Evolutionary conservation across 192 early-diverging fungal genomes (phyloP), one percentile per base, ranked within the genome.

Genomic region (Coemansia sp.): DNA sequence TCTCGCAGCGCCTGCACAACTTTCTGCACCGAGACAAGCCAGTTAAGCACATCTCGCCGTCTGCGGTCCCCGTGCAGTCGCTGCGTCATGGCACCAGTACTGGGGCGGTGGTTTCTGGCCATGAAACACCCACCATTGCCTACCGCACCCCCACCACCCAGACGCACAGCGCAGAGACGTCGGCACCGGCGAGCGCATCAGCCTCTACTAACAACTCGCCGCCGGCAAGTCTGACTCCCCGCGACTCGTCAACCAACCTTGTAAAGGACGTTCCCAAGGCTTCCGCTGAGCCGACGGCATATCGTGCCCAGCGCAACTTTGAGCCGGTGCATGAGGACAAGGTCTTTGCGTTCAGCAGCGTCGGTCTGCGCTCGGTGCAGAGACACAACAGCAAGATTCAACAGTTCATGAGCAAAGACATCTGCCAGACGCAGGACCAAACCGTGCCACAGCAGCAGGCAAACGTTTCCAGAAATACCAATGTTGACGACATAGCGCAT

Each of bases 1-100:
- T 80, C 40, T 80, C 77, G 45, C 77, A 80, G 64, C 77, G 77
- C 29, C 29, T 80, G 13, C 77, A 80, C 67, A 80, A 64, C 44
- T 67, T 80, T 33, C 67, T 80, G 45, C 77, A 80, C 61, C 36
- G 75, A 13, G 75, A 79, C 62, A 79, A 72, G 56, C 62, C 66
- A 40, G 59, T 61, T 6, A 72, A 66, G 59, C 58, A 68, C 34
- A 36, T 58, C 38, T 13, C 50, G 34, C 31, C 55, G 8, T 14
- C 53, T 27, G 6, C 48, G n/a, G 42, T 61, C 31, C 61, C 44
- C 37, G 61, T 53, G 25, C 66, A 70, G 55, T 34, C 33, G n/a
- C 38, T 30, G 58, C 52, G 36, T n/a, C n/a, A n/a, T n/a, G n/a
- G n/a, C n/a, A n/a, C 34, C 44, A 42, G 34, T 11, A 5, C 13